Base-by-base conservation (phyloP, 805 yeast genomes). In the Komagataella pseudopastoris region DNA sequence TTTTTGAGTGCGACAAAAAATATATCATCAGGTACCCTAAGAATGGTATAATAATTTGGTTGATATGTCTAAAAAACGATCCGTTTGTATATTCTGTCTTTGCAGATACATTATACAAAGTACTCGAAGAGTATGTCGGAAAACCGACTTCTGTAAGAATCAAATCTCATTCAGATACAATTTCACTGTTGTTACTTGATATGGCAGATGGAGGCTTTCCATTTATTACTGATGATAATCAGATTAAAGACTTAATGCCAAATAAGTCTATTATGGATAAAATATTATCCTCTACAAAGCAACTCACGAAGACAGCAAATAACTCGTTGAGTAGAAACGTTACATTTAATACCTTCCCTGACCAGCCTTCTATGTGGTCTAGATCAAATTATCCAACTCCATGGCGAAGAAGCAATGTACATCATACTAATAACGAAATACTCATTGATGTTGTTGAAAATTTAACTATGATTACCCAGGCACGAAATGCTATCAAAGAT, bases 141-240 rank as follows among this genome's bases (percentile, higher is more conserved):
- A 53, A 64, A 2, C 81, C 81, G 2, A 72, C 79, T 2, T 64
- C 78, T 1, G 60, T 75, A 23, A 84, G 81, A 56, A 66, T 93
- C 8, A 82, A 77, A 51, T 76, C 83, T 47, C 84, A 88, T 60
- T 75, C 74, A 56, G 95, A 88, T 59, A 78, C 85, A 1, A 65
- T 89, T 47, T 75, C 85, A 36, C 69, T 88, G 58, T 65, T 91
- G 44, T 67, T 90, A 54, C 84, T 81, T 59, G 93, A 86, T 60
- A 78, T 87, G 80, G 60, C 89, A 12, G 95, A 88, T 57, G 82
- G 79, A 45, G 90, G 91, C 3, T 71, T 75, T 39, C 95, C 96
- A 2, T 77, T 77, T 55, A 69, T 77, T 48, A 80, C 88, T 0
- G 96, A 89, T 56, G 70, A 80, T 51, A 87, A 88, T 62, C 75